A percentile compares a stretch with the other conserved stretches of the same genome.
Conservation (phyloP, 768 basidiomycete species). For the Tulasnella sp. region DNA sequence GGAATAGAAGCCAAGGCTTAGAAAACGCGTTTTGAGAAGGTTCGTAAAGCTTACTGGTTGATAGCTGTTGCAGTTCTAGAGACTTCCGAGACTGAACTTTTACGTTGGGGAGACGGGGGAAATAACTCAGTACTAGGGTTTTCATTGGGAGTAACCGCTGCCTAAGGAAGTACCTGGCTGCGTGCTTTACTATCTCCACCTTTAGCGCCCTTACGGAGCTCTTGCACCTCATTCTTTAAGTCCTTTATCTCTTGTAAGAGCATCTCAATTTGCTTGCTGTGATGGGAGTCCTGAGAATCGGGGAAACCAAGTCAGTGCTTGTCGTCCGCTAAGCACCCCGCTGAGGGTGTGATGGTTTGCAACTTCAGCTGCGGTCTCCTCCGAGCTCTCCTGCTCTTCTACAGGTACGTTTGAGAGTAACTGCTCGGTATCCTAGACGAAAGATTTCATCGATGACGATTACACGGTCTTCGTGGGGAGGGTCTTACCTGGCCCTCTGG, state of each 20-base stretch:
- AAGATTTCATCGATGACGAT: not conserved
- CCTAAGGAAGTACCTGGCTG: not conserved
- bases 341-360: too few relatives aligned
- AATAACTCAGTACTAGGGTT: not conserved
- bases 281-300: not conserved
- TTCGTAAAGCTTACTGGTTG: not conserved
- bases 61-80: not conserved
- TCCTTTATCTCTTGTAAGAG: not conserved
- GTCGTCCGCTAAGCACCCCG: too few relatives aligned
- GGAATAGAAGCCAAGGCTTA: not conserved
- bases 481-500: not conserved
- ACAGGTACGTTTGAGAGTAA: not conserved
- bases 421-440: not conserved
- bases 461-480: not conserved
- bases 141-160: not conserved
- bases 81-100: not conserved
- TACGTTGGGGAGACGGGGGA: not conserved
- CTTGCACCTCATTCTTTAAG: not conserved
- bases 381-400: not conserved
- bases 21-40: not conserved
- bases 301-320: too few relatives aligned
- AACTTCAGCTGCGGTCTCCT: not conserved
- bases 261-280: not conserved
- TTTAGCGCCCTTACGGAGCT: not conserved
- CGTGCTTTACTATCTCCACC: not conserved